A percentile compares a stretch with the other conserved stretches of the same genome.
These are phyloP conservation scores for Ramalina peruviana DNA, from an alignment of 495 filamentous ascomycete genomes.

Conservation along the genomic window DNA sequence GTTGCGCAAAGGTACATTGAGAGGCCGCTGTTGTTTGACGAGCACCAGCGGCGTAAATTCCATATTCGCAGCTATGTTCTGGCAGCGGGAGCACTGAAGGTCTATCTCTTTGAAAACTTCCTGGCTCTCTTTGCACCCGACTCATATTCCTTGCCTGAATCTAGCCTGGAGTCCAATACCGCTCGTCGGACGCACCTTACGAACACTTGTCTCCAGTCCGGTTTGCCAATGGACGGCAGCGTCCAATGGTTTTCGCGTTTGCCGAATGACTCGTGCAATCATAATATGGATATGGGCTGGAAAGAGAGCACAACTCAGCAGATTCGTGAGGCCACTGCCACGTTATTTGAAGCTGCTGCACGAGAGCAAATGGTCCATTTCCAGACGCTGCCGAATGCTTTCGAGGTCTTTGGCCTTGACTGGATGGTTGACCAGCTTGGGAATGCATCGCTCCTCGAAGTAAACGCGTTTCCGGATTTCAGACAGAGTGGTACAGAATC, in stretches of 20 bases:
- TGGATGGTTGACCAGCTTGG: constrained; percentile 63
- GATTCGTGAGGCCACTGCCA: constrained; percentile 56
- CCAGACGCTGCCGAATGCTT: constrained; percentile 72
- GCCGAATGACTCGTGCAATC: constrained; percentile 16
- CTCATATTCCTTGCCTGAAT: constrained; percentile 38
- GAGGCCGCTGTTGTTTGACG: constrained; percentile 62
- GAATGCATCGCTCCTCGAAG: constrained; percentile 63
- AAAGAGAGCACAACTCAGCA: constrained; percentile 53
- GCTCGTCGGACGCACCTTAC: constrained; percentile 68
- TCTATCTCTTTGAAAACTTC: constrained; percentile 83
- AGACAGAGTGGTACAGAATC: constrained; percentile 70
- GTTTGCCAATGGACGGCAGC: constrained; percentile 34
- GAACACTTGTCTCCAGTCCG: constrained; percentile 82
- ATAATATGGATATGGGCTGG: constrained; percentile 26
- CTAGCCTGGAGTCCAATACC: constrained; percentile 1
- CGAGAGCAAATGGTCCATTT: constrained; percentile 77
- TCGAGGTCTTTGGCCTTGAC: constrained; percentile 86
- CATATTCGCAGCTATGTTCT: constrained; percentile 88
- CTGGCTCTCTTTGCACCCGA: constrained; percentile 78
- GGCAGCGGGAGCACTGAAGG: constrained; percentile 56
- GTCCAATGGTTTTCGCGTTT: constrained; percentile 63
- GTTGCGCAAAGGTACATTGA: constrained; percentile 92
- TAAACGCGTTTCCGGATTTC: constrained; percentile 97
- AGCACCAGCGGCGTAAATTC: constrained; percentile 61
- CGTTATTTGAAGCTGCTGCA: constrained; percentile 75